Evolutionary conservation across 192 early-diverging fungal genomes (phyloP).

Genomic region (Kappamyces sp.): DNA sequence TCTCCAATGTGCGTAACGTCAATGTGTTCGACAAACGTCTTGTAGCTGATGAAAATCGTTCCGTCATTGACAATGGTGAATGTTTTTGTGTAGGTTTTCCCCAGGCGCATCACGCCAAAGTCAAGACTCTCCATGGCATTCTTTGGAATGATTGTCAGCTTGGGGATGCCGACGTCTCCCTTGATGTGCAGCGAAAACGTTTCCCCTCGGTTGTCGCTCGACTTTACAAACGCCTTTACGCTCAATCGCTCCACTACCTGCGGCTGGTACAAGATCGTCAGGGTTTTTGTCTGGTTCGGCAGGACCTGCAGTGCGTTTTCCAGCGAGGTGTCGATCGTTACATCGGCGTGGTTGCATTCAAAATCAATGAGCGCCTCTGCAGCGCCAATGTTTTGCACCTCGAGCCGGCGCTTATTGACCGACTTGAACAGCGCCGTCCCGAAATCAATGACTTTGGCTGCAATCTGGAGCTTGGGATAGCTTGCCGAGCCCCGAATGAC

Average conservation of each 20-base stretch:
- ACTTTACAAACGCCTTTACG: conserved; percentile 44
- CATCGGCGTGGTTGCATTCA: conserved; percentile 42
- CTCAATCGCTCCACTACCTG: conserved; percentile 44
- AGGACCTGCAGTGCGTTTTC: conserved; percentile 18
- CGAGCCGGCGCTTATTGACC: conserved; percentile 34
- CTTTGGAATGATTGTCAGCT: conserved; percentile 36
- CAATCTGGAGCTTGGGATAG: conserved; percentile 50
- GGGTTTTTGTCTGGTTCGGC: conserved; percentile 35
- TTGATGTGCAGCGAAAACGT: conserved; percentile 44
- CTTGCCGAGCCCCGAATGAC: conserved; percentile 39
- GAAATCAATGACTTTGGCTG: conserved; percentile 50
- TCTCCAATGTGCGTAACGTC: background rate
- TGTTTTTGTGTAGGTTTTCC: conserved; percentile 30
- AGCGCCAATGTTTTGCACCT: conserved; percentile 47
- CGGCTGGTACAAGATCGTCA: conserved; percentile 46
- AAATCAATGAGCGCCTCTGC: conserved; percentile 52
- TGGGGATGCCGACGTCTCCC: conserved; percentile 51
- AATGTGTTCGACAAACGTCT: conserved; percentile 23
- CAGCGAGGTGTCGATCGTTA: conserved; percentile 27
- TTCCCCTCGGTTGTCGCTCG: conserved; percentile 51
- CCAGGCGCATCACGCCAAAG: conserved; percentile 47
- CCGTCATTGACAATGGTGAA: conserved; percentile 53
- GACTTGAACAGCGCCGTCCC: conserved; percentile 47
- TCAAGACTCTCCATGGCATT: conserved; percentile 35
- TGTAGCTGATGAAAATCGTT: conserved; percentile 43